Base-by-base conservation (phyloP, 2,329 filamentous ascomycete species). In the Aphanocladium album region DNA sequence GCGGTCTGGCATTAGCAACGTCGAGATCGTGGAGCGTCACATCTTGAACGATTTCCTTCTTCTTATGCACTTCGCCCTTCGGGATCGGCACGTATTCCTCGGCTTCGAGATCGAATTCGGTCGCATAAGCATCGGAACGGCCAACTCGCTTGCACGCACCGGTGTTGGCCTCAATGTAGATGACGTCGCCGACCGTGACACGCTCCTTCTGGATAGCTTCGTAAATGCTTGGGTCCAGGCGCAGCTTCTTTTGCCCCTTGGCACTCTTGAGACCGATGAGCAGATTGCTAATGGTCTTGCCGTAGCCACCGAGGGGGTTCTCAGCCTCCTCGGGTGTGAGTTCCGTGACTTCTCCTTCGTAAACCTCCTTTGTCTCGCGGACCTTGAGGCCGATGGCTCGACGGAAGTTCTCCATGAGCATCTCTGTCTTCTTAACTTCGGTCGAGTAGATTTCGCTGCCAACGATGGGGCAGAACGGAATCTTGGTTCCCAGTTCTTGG, bases 1-100 rank as follows among this genome's bases (percentile, higher is more conserved):
- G 92, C 5, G 95, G 95, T 69, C 93, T 83, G 16, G 95, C 90
- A 71, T 99, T 99, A 65, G 95, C 95, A 64, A 98, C 89, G 71
- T 99, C 95, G 60, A 99, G 81, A 72, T 99, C 95, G 75, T 99
- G 95, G 65, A 99, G 83, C 50, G 95, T 97, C 64, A 99, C 95
- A 71, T 99, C 95, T 75, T 99, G 95, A 39, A 99, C 95, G 68
- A 99, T 96, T 78, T 99, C 95, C 82, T 99, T 99, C 86, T 97
- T 98, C 85, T 99, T 99, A 81, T 98, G 95, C 58, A 99, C 95
- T 71, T 99, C 95, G 62, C 95, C 95, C 80, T 99, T 99, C 61
- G 95, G 95, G 65, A 99, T 96, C 6, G 95, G 95, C 66, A 99
- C 95, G 74, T 99, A 99, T 77, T 99, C 95, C 77, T 99, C 95